A percentile compares a stretch with the other conserved stretches of the same genome.
Evolutionary conservation across 2,329 filamentous ascomycete species (phyloP).

Genomic region (Trichoderma pleuroti): DNA sequence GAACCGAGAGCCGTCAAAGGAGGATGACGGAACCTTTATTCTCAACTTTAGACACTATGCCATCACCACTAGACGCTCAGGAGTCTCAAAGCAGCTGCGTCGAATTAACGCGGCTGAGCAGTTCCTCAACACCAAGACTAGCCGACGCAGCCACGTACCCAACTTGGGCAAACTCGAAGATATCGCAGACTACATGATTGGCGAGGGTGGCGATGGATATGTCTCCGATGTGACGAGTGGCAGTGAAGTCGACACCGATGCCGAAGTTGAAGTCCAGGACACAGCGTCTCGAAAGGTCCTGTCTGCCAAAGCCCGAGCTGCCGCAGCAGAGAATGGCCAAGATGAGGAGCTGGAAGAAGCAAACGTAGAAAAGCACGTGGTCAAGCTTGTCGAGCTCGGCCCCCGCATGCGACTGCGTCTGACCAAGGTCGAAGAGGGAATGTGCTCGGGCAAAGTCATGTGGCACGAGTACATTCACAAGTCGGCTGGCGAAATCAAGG

Average conservation of each 20-base stretch:
- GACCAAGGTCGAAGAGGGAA: conserved; percentile 92
- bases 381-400: conserved; percentile 89
- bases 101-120: conserved; percentile 83
- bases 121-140: conserved; percentile 58
- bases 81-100: conserved; percentile 78
- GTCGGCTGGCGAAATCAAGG: conserved; percentile 69
- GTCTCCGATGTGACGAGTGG: conserved; percentile 82
- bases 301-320: conserved; percentile 48
- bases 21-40: conserved; percentile 68
- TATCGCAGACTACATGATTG: conserved; percentile 90
- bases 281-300: conserved; percentile 60
- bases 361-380: conserved; percentile 75
- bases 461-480: conserved; percentile 97
- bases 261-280: conserved; percentile 83
- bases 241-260: conserved; percentile 89
- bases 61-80: conserved; percentile 84
- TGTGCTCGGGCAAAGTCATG: conserved; percentile 87
- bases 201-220: conserved; percentile 73
- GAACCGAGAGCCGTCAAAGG: conserved; percentile 67
- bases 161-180: conserved; percentile 90
- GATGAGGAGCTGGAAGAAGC: conserved; percentile 48
- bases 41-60: conserved; percentile 91
- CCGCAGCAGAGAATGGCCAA: conserved; percentile 37
- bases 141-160: conserved; percentile 68
- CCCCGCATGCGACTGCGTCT: conserved; percentile 84